Percentiles rank a stretch among this genome's conserved stretches.
These are phyloP conservation scores for Aleurites moluccanus DNA, from an alignment of 441 rosid species.

Conservation along the genomic window DNA sequence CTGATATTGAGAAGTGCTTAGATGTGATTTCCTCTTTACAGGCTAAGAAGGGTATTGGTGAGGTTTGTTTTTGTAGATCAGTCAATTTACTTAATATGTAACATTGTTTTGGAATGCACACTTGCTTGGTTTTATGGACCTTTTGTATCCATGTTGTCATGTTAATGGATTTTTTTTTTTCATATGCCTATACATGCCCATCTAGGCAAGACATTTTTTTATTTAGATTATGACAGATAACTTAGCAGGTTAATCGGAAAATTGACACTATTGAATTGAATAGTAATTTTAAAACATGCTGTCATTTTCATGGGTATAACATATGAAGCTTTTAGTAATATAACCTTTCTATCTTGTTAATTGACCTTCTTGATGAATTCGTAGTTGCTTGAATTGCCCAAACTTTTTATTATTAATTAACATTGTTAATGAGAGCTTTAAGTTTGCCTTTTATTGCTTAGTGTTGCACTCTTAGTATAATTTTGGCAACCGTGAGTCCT, in stretches of 20 bases:
- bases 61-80: conserved; percentile 57
- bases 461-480: background rate
- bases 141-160: background rate
- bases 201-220: background rate
- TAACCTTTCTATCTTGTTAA: too few species aligned
- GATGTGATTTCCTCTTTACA: conserved; percentile 76
- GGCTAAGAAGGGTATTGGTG: conserved; percentile 84
- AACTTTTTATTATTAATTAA: too few species aligned
- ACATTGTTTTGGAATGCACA: background rate
- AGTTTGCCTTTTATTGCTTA: background rate
- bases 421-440: background rate
- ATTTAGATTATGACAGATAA: background rate
- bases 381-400: background rate
- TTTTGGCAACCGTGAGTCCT: background rate
- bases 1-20: conserved; percentile 88
- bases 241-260: background rate
- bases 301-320: background rate
- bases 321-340: background rate
- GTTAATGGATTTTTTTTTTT: background rate
- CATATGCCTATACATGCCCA: background rate
- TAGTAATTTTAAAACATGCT: background rate
- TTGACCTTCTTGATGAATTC: background rate
- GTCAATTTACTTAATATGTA: conserved; percentile 5
- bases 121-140: background rate
- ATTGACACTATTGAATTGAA: background rate